These are phyloP conservation scores for Hypoxylon intermedium DNA, from an alignment of 495 filamentous ascomycete species.

Conservation along the genomic window DNA sequence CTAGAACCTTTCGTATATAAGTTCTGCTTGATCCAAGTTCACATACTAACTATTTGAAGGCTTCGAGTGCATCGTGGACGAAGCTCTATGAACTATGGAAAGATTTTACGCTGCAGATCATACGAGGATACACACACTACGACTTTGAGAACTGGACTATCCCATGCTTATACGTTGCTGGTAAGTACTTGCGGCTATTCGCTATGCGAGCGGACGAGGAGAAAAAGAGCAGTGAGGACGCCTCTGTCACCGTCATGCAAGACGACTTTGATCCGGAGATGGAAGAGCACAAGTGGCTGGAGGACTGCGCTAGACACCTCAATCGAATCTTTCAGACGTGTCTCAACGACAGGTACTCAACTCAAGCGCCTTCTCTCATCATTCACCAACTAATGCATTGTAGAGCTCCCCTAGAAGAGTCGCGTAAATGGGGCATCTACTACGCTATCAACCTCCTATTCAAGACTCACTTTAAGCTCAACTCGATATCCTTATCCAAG, in stretches of 20 bases:
- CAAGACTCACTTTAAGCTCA: constrained; percentile 97
- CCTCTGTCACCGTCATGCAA: constrained; percentile 61
- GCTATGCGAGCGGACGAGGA: constrained; percentile 86
- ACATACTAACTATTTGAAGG: constrained; percentile 7
- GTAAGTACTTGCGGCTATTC: constrained; percentile 82
- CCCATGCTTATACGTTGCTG: constrained; percentile 83
- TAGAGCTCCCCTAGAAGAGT: constrained; percentile 85
- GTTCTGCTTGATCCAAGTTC: not conserved
- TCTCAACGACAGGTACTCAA: constrained; percentile 80
- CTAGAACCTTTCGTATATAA: not conserved
- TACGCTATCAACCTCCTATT: constrained; percentile 91
- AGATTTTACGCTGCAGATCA: constrained; percentile 70
- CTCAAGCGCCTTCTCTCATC: not conserved
- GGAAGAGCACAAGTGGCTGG: constrained; percentile 78
- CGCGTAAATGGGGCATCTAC: constrained; percentile 96
- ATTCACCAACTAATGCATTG: constrained; percentile 32
- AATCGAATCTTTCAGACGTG: constrained; percentile 90
- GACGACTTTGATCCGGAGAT: constrained; percentile 77
- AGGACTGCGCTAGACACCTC: constrained; percentile 86
- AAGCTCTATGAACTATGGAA: constrained; percentile 87
- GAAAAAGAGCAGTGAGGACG: constrained; percentile 55
- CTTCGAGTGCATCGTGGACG: constrained; percentile 65
- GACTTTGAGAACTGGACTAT: constrained; percentile 85
- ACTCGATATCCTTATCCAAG: constrained; percentile 85
- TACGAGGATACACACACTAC: constrained; percentile 74